Percentiles rank a stretch among this genome's conserved stretches.
Evolutionary conservation across 176 grass and related monocot species (phyloP).

Genomic region (Hyparrhenia diplandra): DNA sequence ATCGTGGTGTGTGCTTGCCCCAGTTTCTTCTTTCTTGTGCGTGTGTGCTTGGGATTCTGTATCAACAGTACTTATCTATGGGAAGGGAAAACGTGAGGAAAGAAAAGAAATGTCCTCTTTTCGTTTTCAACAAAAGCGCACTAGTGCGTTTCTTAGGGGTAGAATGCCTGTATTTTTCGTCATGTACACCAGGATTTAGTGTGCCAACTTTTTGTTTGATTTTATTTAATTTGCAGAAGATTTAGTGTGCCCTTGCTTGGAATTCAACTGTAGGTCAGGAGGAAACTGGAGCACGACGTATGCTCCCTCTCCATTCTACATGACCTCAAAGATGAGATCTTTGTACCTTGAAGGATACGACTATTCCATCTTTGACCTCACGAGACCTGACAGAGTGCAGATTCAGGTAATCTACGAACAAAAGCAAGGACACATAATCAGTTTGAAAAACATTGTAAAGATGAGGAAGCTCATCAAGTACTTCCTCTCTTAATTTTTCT

Average conservation of each 20-base stretch:
- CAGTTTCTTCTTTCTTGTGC: conserved; percentile 12
- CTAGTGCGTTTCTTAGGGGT: neutral
- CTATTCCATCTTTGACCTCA: conserved; percentile 92
- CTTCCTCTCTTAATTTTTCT: neutral
- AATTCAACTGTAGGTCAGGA: conserved; percentile 60
- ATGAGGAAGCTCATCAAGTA: neutral
- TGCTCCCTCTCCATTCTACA: conserved; percentile 88
- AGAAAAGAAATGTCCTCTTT: neutral
- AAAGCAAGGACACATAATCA: neutral
- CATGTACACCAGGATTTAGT: neutral
- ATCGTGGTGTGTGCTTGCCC: neutral
- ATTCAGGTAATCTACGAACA: conserved; percentile 61
- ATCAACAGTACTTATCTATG: neutral
- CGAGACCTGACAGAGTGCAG: conserved; percentile 73
- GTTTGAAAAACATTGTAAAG: no score
- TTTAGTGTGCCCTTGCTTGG: neutral
- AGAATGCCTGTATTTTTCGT: neutral
- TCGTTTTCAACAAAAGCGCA: neutral
- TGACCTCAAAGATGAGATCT: conserved; percentile 93
- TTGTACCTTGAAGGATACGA: conserved; percentile 85
- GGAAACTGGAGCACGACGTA: conserved; percentile 95
- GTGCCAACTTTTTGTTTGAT: neutral
- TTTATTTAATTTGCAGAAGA: neutral
- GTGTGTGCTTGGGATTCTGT: conserved; percentile 8
- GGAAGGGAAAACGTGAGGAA: neutral